Evolutionary conservation across 23 red algal species (phyloP), one percentile per base, ranked within the genome.

Genomic region (Gracilaria vermiculophylla): DNA sequence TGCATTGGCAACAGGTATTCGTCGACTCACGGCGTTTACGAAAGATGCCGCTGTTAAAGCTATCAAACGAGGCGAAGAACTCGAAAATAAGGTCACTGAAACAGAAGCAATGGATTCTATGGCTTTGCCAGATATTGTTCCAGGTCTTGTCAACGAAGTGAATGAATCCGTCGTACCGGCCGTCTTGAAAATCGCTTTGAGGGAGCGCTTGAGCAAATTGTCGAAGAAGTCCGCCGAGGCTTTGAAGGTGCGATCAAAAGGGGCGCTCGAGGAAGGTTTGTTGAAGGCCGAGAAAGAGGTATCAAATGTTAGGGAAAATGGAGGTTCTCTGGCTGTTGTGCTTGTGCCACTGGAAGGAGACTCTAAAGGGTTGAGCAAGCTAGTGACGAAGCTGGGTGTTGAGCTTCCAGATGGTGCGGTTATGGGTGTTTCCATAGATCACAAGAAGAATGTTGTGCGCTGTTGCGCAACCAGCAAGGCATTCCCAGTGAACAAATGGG

Each of bases 1-100:
- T 10, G 76, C 84, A 2, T 54, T 96, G 39, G 88, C 97, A 19
- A 99, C 94, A 33, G 97, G 97, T 62, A 87, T 99, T n/a, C 83
- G 97, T 27, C 81, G 97, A 54, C 60, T 99, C 13, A 80, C 81
- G 29, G 97, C 89, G 20, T 77, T 89, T n/a, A 99, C 97, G 3
- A 84, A 86, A 9, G 83, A 82, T 60, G 82, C 82, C 14, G 96
- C 96, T 20, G 76, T 57, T 21, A 78, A 87, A 73, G 86, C 76
- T 10, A 83, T 85, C 12, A 37, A 43, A 20, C 17, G 43, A 32
- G 96, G 80, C 32, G 62, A 87, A 36, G 51, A 25, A 32, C 48
- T 94, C 15, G 27, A 64, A 36, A 74, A 78, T n/a, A 69, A 79
- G 53, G 58, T 94, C 44, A 44, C 36, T 14, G 64, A 42, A 27